phyloP scores from a whole-genome alignment of 2,329 filamentous ascomycete species.

The Zymoseptoria crescenta region DNA sequence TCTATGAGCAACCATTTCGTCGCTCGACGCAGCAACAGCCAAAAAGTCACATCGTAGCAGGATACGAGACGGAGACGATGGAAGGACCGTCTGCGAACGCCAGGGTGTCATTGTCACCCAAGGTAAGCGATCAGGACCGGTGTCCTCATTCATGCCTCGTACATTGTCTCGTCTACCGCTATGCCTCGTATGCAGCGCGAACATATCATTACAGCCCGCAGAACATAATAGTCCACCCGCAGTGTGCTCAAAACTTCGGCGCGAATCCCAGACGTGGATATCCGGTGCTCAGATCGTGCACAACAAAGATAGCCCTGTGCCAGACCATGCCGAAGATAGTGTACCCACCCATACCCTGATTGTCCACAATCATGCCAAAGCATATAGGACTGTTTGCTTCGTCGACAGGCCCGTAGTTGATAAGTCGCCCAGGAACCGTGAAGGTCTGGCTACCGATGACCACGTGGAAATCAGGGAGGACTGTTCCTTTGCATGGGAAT shows the following conservation, averaged over 20 bases:
- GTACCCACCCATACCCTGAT: constrained; percentile 43
- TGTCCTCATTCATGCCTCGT: too few relatives aligned
- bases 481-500: constrained; percentile 41
- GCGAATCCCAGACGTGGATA: not conserved
- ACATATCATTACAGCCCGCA: not conserved
- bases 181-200: too few relatives aligned
- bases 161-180: too few relatives aligned
- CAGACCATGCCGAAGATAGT: constrained; percentile 62
- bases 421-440: constrained; percentile 40
- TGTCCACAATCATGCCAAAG: constrained; percentile 64
- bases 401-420: constrained; percentile 42
- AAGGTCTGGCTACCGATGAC: constrained; percentile 40
- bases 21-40: too few relatives aligned
- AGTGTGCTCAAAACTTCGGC: not conserved
- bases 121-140: too few relatives aligned
- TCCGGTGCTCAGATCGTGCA: constrained; percentile 47
- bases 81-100: too few relatives aligned
- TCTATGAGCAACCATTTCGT: too few relatives aligned
- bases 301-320: constrained; percentile 65
- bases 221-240: not conserved
- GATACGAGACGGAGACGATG: too few relatives aligned
- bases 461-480: constrained; percentile 43
- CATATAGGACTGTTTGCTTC: constrained; percentile 37
- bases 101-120: too few relatives aligned
- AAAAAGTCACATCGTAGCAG: too few relatives aligned